phyloP scores from a whole-genome alignment of 2,329 filamentous ascomycete genomes.

The Mycosphaerella arachidis region DNA sequence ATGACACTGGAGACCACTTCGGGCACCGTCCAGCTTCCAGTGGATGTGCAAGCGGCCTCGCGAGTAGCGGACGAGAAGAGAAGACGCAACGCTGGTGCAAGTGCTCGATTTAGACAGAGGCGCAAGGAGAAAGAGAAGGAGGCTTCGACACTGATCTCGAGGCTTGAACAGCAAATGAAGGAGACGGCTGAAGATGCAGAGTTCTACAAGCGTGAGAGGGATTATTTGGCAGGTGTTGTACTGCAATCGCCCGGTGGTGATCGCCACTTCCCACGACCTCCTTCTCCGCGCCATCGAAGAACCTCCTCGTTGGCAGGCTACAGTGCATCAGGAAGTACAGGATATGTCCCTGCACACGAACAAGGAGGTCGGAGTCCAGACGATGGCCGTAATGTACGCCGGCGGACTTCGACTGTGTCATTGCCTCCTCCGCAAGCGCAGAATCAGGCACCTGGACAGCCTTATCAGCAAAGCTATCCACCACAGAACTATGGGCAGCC shows the following conservation, averaged over 20 bases:
- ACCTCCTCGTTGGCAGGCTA: conserved; percentile 13
- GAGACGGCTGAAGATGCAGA: conserved; percentile 66
- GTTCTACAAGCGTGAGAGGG: conserved; percentile 68
- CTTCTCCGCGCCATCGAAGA: conserved; percentile 38
- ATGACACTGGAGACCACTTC: conserved; percentile 51
- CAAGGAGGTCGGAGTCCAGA: conserved; percentile 24
- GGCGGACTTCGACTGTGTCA: conserved; percentile 27
- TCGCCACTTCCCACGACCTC: conserved; percentile 42
- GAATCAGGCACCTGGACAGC: conserved; percentile 3
- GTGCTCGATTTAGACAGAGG: conserved; percentile 73
- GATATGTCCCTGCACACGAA: conserved; percentile 23
- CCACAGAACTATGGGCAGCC: conserved; percentile 15
- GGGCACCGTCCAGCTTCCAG: conserved; percentile 57
- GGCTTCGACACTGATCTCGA: conserved; percentile 63
- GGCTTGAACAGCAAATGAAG: conserved; percentile 63
- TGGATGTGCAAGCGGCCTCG: conserved; percentile 77
- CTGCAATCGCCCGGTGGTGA: conserved; percentile 53
- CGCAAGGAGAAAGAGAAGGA: conserved; percentile 79
- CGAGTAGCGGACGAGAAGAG: conserved; percentile 80
- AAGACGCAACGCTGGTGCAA: conserved; percentile 78
- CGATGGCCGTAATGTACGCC: conserved; percentile 26
- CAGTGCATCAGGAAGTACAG: conserved; percentile 10
- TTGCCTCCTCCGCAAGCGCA: conserved; percentile 19
- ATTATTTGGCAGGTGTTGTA: conserved; percentile 65
- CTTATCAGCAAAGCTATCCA: conserved; percentile 12